A percentile compares a stretch with the other conserved stretches of the same genome.
phyloP scores from a whole-genome alignment of 1,139 yeast genomes.

The Yamadazyma friedrichii region DNA sequence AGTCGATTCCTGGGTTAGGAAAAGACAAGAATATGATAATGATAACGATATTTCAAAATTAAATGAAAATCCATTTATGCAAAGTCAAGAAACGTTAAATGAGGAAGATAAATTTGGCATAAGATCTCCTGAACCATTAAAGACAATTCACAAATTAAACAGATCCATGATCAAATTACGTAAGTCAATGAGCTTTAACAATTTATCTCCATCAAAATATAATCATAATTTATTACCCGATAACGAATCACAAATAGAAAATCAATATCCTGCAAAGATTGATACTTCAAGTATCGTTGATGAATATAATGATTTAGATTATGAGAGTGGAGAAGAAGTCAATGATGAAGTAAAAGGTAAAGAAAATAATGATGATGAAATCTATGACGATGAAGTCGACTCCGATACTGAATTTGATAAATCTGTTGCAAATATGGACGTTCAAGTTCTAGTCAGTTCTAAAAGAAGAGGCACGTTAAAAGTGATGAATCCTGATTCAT shows the following conservation, averaged over 20 bases:
- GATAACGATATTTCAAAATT: neutral
- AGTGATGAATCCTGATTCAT: conserved; percentile 60
- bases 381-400: conserved; percentile 10
- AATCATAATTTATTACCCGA: conserved; percentile 11
- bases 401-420: conserved; percentile 7
- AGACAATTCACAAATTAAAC: conserved; percentile 18
- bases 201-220: conserved; percentile 14
- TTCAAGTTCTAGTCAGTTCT: conserved; percentile 73
- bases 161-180: conserved; percentile 23
- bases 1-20: conserved; percentile 53
- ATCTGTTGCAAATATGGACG: conserved; percentile 48
- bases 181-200: conserved; percentile 22
- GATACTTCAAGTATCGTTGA: conserved; percentile 1
- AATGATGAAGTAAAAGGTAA: neutral
- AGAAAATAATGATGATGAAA: conserved; percentile 2
- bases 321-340: conserved; percentile 7
- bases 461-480: conserved; percentile 61
- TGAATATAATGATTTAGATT: conserved; percentile 14
- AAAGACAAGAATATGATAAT: conserved; percentile 47
- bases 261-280: neutral
- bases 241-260: conserved; percentile 17
- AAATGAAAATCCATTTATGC: conserved; percentile 16
- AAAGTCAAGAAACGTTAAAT: conserved; percentile 16
- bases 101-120: conserved; percentile 10
- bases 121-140: conserved; percentile 16